phyloP scores from a whole-genome alignment of 176 grass and related monocot genomes.

The Aegilops bicornis region DNA sequence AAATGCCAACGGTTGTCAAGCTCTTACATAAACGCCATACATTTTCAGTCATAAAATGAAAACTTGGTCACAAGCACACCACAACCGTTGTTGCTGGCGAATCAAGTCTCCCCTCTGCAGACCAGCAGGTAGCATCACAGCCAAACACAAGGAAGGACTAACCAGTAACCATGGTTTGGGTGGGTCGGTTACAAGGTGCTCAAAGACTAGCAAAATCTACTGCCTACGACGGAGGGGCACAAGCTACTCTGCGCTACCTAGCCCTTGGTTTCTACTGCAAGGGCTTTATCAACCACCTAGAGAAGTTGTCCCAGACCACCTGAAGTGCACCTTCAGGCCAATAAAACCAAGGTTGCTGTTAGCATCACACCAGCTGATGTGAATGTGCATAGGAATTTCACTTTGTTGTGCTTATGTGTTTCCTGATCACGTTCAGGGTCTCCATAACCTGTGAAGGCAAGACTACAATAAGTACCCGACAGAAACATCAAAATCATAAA shows the following conservation, averaged over 20 bases:
- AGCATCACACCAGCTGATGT: background rate
- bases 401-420: constrained; percentile 35
- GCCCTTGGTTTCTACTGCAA: background rate
- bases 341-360: background rate
- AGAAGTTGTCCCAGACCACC: too few relatives aligned
- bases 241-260: too few relatives aligned
- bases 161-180: background rate
- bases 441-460: too few relatives aligned
- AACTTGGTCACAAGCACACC: background rate
- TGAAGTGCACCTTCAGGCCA: background rate
- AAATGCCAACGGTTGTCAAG: background rate
- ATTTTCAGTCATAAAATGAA: too few relatives aligned
- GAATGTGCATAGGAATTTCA: background rate
- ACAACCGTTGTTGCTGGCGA: too few relatives aligned
- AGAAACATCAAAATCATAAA: too few relatives aligned
- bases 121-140: background rate
- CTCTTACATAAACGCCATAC: too few relatives aligned
- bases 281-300: constrained; percentile 39
- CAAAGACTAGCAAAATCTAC: constrained; percentile 5
- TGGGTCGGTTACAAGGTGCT: constrained; percentile 37
- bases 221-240: too few relatives aligned
- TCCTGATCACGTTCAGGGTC: background rate
- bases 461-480: too few relatives aligned
- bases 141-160: constrained; percentile 1
- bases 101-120: background rate